A percentile compares a stretch with the other conserved stretches of the same genome.
These are phyloP conservation scores for Bretziella fagacearum DNA, from an alignment of 2,329 filamentous ascomycete genomes.

Conservation along the genomic window DNA sequence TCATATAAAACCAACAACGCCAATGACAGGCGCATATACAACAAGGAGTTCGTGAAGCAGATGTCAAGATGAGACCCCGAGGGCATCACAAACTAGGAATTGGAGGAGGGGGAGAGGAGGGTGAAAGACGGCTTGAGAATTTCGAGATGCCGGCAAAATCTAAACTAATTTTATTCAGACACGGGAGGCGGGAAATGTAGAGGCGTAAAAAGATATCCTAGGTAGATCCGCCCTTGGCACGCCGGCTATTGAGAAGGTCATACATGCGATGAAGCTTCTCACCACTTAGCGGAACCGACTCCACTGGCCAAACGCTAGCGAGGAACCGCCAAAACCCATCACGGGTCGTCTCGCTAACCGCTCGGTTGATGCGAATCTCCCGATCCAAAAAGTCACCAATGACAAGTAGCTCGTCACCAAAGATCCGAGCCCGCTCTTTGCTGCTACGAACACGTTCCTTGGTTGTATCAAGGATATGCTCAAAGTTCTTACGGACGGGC, in stretches of 20 bases:
- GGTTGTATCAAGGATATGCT: constrained; percentile 41
- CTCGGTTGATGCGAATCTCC: constrained; percentile 25
- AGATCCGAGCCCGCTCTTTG: constrained; percentile 42
- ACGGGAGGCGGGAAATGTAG: not conserved
- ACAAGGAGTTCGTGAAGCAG: no score
- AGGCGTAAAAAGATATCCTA: not conserved
- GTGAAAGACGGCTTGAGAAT: no score
- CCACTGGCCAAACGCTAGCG: constrained; percentile 30
- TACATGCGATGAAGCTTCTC: constrained; percentile 30
- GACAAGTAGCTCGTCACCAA: constrained; percentile 42
- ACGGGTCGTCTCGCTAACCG: constrained; percentile 27
- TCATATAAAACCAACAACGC: no score
- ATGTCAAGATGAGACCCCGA: no score
- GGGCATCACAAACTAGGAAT: no score
- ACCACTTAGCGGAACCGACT: constrained; percentile 24
- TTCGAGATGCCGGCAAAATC: not conserved
- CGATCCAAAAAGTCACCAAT: constrained; percentile 46
- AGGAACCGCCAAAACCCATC: constrained; percentile 34
- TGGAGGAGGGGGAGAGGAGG: no score
- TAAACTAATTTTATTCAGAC: not conserved
- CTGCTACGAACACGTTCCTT: constrained; percentile 45
- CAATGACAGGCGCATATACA: no score
- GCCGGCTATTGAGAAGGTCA: constrained; percentile 23
- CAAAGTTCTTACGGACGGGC: constrained; percentile 43
- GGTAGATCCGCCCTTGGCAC: not conserved